Evolutionary conservation across 2,329 filamentous ascomycete genomes (phyloP).

Genomic region (Phyllosticta citriasiana): DNA sequence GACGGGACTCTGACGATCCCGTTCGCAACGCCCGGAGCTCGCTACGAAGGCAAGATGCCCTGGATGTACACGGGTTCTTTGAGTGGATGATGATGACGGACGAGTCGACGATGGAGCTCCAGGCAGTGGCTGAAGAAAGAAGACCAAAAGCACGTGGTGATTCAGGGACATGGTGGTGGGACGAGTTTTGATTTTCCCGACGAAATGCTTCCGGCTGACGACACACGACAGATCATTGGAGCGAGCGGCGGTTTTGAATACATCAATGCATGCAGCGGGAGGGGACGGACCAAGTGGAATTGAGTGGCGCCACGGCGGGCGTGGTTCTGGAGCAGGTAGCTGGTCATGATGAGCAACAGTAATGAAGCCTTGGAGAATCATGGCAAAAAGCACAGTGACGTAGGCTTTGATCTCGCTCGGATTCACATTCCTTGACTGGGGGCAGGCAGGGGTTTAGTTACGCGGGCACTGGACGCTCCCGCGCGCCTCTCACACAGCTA

Average conservation of each 20-base stretch:
- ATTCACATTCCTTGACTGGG: no score
- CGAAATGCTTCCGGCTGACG: not conserved
- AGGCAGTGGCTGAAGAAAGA: not conserved
- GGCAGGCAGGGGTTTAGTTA: no score
- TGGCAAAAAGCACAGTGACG: no score
- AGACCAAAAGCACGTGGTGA: not conserved
- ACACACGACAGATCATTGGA: not conserved
- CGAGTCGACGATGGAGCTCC: not conserved
- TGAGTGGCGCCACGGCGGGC: not conserved
- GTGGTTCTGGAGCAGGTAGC: not conserved
- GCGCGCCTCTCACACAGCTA: no score
- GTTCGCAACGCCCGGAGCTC: constrained; percentile 49
- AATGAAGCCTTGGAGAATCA: no score
- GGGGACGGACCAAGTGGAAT: not conserved
- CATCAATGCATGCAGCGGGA: not conserved
- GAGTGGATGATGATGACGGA: not conserved
- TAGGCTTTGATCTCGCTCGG: no score
- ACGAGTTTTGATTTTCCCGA: not conserved
- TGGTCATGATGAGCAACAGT: no score
- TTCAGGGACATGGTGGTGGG: not conserved
- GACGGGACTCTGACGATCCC: constrained; percentile 50
- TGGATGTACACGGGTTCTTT: constrained; percentile 27
- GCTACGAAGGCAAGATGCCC: constrained; percentile 36
- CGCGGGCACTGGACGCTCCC: no score
- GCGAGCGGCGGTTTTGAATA: not conserved